Evolutionary conservation across 495 filamentous ascomycete genomes (phyloP).

Genomic region (Pyronema domesticum): DNA sequence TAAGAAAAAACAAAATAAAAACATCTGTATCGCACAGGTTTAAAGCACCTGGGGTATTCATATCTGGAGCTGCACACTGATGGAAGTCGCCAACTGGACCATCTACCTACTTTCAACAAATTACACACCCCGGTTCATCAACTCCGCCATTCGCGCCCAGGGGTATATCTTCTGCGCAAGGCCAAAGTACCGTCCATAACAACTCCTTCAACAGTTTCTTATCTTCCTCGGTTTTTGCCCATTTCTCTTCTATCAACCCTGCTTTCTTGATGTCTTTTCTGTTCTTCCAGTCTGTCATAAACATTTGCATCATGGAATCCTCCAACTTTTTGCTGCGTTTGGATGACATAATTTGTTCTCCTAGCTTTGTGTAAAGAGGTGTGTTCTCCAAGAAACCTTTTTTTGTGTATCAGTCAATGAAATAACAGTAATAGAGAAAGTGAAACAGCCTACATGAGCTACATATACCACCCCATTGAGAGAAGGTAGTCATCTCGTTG

Average conservation of each 20-base stretch:
- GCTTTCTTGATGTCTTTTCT: background rate
- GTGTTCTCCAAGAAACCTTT: conserved; percentile 1
- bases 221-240: background rate
- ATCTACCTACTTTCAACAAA: no score
- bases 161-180: no score
- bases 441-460: background rate
- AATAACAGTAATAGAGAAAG: background rate
- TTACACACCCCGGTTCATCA: no score
- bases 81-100: no score
- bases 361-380: background rate
- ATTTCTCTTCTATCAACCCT: background rate
- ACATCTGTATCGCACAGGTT: no score
- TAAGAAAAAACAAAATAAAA: no score
- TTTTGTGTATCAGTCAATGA: background rate
- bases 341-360: background rate
- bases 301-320: background rate
- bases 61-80: no score
- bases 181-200: background rate
- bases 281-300: background rate
- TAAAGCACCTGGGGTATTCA: no score
- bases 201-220: background rate
- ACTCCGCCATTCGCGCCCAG: no score
- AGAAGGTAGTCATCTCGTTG: background rate
- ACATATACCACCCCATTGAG: conserved; percentile 1
- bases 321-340: background rate